phyloP scores from a whole-genome alignment of 305 asterid genomes.

The Caryopteris hybrid region DNA sequence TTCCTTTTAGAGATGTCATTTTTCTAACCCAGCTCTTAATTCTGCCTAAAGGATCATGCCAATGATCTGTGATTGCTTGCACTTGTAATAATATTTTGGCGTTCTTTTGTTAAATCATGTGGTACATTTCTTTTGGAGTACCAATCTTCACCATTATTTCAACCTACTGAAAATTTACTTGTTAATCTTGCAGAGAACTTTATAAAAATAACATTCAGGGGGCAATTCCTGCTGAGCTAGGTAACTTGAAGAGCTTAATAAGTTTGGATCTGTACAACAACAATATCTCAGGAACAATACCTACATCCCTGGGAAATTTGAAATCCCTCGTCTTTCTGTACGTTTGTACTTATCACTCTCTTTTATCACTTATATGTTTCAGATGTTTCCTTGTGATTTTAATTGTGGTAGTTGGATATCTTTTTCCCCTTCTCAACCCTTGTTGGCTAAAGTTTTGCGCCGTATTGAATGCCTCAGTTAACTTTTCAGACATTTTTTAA shows the following conservation, averaged over 20 bases:
- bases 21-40: neutral
- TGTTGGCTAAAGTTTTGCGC: neutral
- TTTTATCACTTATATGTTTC: slow-evolving; percentile 14
- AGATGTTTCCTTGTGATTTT: neutral
- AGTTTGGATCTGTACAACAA: slow-evolving; percentile 96
- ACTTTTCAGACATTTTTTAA: neutral
- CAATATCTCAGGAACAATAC: slow-evolving; percentile 71
- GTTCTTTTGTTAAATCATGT: neutral
- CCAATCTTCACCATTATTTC: neutral
- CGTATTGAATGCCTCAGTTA: neutral
- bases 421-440: neutral
- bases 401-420: slow-evolving; percentile 7
- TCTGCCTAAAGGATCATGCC: neutral
- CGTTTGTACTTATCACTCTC: slow-evolving; percentile 28
- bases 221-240: slow-evolving; percentile 77
- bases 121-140: slow-evolving; percentile 1
- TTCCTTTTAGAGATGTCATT: neutral
- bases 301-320: slow-evolving; percentile 71
- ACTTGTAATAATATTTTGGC: slow-evolving; percentile 2
- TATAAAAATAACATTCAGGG: slow-evolving; percentile 87
- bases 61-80: neutral
- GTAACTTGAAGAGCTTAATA: slow-evolving; percentile 77
- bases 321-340: slow-evolving; percentile 79
- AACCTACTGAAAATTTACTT: slow-evolving; percentile 2
- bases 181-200: slow-evolving; percentile 62